Evolutionary conservation across 1,284 basidiomycete species (phyloP).

Genomic region (Pascua sp.): DNA sequence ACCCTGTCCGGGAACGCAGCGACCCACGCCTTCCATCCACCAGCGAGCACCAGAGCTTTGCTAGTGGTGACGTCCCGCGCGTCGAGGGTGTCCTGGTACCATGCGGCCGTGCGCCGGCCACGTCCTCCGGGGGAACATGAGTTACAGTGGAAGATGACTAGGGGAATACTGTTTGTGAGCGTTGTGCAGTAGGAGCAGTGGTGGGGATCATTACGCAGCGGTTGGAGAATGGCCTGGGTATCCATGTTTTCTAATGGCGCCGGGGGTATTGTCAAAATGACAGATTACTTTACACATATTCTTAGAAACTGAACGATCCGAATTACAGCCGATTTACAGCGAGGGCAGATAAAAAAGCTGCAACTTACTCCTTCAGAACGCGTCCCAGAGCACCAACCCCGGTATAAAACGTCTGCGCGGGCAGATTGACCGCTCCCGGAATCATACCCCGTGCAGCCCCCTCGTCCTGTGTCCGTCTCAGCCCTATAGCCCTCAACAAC

Average conservation of each 20-base stretch:
- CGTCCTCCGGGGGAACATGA: constrained; percentile 30
- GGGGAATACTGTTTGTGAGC: constrained; percentile 14
- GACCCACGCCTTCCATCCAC: constrained; percentile 35
- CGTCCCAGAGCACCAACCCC: constrained; percentile 21
- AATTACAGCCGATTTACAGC: too few relatives aligned
- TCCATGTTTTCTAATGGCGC: too few relatives aligned
- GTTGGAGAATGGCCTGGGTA: too few relatives aligned
- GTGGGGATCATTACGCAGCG: too few relatives aligned
- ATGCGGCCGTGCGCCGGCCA: constrained; percentile 38
- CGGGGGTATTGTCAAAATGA: too few relatives aligned
- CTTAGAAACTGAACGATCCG: too few relatives aligned
- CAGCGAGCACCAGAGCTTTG: constrained; percentile 30
- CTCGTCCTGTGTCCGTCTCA: constrained; percentile 15
- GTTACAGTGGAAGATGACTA: constrained; percentile 44
- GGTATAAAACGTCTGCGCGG: constrained; percentile 36
- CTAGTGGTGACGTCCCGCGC: constrained; percentile 11
- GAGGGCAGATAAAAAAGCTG: too few relatives aligned
- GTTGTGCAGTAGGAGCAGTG: too few relatives aligned
- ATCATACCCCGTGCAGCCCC: constrained; percentile 17
- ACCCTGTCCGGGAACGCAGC: constrained; percentile 17
- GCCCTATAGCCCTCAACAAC: not conserved
- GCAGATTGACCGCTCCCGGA: constrained; percentile 35
- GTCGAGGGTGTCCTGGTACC: constrained; percentile 41
- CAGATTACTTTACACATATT: too few relatives aligned
- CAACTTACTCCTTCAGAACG: constrained; percentile 21